Evolutionary conservation across 2,329 filamentous ascomycete genomes (phyloP), one percentile per base, ranked within the genome.

Genomic region (Neophaeococcomyces mojaviensis): DNA sequence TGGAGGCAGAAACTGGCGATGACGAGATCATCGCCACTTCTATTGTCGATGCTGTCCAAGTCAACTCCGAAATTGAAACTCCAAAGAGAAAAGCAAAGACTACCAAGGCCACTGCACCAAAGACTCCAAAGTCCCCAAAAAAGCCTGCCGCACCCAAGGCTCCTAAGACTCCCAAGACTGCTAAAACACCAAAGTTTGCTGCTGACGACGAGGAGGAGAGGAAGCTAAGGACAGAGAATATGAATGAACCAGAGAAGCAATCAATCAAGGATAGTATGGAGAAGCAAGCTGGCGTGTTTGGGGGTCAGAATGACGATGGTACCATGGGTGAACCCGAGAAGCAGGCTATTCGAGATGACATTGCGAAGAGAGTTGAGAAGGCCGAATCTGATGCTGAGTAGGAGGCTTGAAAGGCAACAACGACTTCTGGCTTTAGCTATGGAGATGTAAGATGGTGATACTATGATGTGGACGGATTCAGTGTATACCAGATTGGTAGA

Each of bases 91-190:
- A 26, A 39, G 18, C 44, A 13, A 46, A 19, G 33, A 42, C 31
- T 31, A 41, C 33, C 15, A 13, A 18, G 22, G n/a, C 24, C 26
- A 28, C 28, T 9, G 22, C 45, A 22, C 32, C 22, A 6, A 18
- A 19, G 15, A n/a, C 39, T 18, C 22, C 38, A 28, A 36, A 19
- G 33, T 22, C 19, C 16, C 33, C 37, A 15, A 26, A n/a, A 18
- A 35, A 39, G 28, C 7, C 34, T 39, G 43, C 18, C 32, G 47
- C 36, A 13, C 34, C 39, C n/a, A 34, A 33, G 28, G 34, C 24
- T 31, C 18, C 42, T 15, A 12, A 8, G 20, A 44, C 45, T 19
- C 41, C 35, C 18, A 48, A 39, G 30, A 34, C 32, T 20, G 24
- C 37, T 16, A 39, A 41, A 41, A 19, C 31, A 39, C 9, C 22